Evolutionary conservation across 192 early-diverging fungal genomes (phyloP).

Genomic region (Coemansia umbellata): DNA sequence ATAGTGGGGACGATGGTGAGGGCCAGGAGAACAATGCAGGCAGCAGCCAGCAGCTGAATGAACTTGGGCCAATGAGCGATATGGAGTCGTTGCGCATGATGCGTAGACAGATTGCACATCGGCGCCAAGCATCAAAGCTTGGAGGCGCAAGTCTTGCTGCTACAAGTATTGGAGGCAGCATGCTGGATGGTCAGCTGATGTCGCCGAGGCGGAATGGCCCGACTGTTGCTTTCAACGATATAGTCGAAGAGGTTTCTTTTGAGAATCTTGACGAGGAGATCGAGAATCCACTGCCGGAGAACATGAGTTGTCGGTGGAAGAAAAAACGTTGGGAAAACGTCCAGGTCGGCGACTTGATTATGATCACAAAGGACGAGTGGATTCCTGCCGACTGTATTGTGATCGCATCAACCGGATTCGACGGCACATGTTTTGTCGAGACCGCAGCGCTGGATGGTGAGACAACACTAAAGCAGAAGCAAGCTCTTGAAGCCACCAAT

Average conservation of each 20-base stretch:
- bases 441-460: constrained; percentile 86
- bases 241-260: constrained; percentile 20
- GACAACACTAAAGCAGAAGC: constrained; percentile 83
- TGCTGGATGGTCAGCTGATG: neutral
- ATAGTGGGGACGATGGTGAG: neutral
- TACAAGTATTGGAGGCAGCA: neutral
- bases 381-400: constrained; percentile 80
- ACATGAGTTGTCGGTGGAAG: constrained; percentile 53
- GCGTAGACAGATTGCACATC: neutral
- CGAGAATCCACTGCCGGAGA: constrained; percentile 28
- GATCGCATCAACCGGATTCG: constrained; percentile 62
- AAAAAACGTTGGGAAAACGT: constrained; percentile 58
- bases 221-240: constrained; percentile 38
- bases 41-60: no score
- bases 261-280: neutral
- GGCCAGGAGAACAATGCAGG: neutral
- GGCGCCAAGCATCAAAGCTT: neutral
- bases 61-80: no score
- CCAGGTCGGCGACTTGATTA: constrained; percentile 74
- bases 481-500: constrained; percentile 63
- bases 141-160: neutral
- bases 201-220: constrained; percentile 5
- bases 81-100: no score
- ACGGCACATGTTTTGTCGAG: constrained; percentile 81
- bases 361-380: constrained; percentile 73